These are phyloP conservation scores for Papiliotrema nemorosa DNA, from an alignment of 1,284 basidiomycete genomes.

Conservation along the genomic window DNA sequence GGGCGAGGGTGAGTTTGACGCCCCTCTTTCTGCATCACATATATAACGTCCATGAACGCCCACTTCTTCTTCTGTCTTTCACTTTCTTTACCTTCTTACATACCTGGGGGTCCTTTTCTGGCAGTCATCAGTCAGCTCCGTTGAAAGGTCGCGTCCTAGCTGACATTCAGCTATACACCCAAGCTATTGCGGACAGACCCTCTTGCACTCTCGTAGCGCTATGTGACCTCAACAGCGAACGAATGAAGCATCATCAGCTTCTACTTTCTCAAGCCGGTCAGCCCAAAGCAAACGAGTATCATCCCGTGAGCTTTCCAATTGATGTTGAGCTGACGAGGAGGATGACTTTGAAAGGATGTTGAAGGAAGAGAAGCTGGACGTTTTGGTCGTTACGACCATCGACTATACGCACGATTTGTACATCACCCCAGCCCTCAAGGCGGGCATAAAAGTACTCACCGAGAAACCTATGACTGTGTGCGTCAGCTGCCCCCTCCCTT, in stretches of 20 bases:
- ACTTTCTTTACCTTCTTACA: background rate
- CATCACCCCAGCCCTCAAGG: constrained; percentile 48
- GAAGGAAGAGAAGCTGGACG: constrained; percentile 53
- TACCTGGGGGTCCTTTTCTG: background rate
- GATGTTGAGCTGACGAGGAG: constrained; percentile 6
- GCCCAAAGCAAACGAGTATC: constrained; percentile 28
- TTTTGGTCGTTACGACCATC: constrained; percentile 57
- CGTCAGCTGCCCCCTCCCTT: constrained; percentile 4
- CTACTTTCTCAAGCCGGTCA: constrained; percentile 51
- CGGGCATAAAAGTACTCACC: constrained; percentile 52
- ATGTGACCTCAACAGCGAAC: constrained; percentile 55
- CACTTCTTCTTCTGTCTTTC: background rate
- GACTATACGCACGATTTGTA: constrained; percentile 56
- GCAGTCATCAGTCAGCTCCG: background rate
- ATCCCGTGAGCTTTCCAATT: background rate
- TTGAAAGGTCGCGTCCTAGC: background rate
- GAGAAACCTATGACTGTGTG: constrained; percentile 60
- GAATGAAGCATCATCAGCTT: constrained; percentile 55
- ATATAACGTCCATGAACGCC: background rate
- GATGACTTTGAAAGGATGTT: constrained; percentile 56
- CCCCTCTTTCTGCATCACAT: background rate
- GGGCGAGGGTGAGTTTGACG: constrained; percentile 31
- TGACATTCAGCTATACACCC: constrained; percentile 30
- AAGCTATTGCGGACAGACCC: constrained; percentile 28
- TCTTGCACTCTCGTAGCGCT: constrained; percentile 51